Evolutionary conservation across 2,329 filamentous ascomycete species (phyloP).

Genomic region (Aspergillus fumigatiaffinis): DNA sequence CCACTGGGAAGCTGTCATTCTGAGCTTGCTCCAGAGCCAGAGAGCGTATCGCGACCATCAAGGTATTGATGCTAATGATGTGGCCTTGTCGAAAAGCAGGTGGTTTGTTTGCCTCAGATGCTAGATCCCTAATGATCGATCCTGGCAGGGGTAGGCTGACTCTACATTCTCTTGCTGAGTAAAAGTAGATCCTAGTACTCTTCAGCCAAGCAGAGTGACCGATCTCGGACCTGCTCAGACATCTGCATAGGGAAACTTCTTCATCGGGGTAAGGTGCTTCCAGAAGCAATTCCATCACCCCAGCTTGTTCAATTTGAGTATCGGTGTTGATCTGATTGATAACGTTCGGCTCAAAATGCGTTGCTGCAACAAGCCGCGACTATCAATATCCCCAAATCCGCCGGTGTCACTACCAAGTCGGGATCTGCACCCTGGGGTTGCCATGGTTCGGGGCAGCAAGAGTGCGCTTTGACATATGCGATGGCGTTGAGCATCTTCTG

Average conservation of each 20-base stretch:
- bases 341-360: not conserved
- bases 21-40: not conserved
- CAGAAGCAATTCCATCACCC: not conserved
- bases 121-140: not conserved
- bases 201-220: not conserved
- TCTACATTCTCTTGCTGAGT: not conserved
- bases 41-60: not conserved
- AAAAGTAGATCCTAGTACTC: not conserved
- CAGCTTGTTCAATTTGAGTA: not conserved
- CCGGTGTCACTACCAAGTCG: not conserved
- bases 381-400: not conserved
- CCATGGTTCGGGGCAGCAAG: not conserved
- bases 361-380: not conserved
- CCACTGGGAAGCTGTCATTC: not conserved
- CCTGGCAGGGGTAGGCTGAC: not conserved
- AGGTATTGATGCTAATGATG: not conserved
- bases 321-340: not conserved
- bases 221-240: not conserved
- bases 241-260: not conserved
- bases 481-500: not conserved
- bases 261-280: not conserved
- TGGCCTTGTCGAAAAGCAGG: not conserved
- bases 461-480: slow-evolving; percentile 1
- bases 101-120: not conserved
- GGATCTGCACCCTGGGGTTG: not conserved